phyloP scores from a whole-genome alignment of 192 early-diverging fungal species.

The Phycomyces nitens region DNA sequence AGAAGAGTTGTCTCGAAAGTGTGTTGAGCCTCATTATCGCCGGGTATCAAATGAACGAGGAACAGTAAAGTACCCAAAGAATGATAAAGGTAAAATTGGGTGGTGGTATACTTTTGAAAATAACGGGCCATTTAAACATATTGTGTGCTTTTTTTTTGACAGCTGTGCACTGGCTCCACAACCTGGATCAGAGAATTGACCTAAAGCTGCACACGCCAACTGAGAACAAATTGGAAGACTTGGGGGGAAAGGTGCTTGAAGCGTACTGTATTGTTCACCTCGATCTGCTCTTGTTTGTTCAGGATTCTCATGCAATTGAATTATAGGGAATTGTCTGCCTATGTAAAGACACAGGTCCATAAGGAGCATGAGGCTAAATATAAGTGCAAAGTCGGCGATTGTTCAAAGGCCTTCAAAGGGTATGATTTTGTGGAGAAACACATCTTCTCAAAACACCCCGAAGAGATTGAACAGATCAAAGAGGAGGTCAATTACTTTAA shows the following conservation, averaged over 20 bases:
- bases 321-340: constrained; percentile 48
- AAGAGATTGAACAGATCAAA: constrained; percentile 57
- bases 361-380: constrained; percentile 81
- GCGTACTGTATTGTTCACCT: constrained; percentile 28
- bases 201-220: constrained; percentile 40
- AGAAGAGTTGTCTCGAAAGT: constrained; percentile 85
- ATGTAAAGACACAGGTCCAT: constrained; percentile 46
- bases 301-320: background rate
- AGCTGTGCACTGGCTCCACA: constrained; percentile 53
- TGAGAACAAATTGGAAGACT: constrained; percentile 42
- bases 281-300: background rate
- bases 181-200: constrained; percentile 53
- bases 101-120: no score
- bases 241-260: constrained; percentile 49
- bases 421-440: constrained; percentile 94
- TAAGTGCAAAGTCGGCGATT: constrained; percentile 73
- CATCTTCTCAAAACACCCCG: constrained; percentile 84
- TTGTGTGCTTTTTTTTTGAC: no score
- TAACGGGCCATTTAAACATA: no score
- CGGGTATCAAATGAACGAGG: constrained; percentile 11
- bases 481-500: constrained; percentile 79
- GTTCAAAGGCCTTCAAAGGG: constrained; percentile 93
- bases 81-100: constrained; percentile 10
- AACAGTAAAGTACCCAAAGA: background rate
- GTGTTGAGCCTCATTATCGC: constrained; percentile 57